phyloP scores from a whole-genome alignment of 139 green algal genomes.

The Tetraselmis striata region DNA sequence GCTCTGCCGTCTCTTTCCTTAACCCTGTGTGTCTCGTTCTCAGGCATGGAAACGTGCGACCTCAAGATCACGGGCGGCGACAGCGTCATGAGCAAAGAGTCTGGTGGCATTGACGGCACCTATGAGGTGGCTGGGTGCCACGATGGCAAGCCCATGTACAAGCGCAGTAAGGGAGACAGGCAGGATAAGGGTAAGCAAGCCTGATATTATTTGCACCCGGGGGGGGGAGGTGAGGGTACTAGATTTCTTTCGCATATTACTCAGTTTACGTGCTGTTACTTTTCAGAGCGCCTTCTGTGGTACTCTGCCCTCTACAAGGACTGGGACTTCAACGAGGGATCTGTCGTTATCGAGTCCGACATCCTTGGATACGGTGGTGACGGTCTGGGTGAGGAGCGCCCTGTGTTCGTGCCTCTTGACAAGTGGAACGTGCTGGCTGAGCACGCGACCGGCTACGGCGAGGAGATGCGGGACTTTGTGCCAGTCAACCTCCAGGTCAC shows the following conservation, averaged over 20 bases:
- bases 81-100: constrained; percentile 19
- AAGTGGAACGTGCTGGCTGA: constrained; percentile 45
- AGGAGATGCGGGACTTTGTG: constrained; percentile 25
- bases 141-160: constrained; percentile 50
- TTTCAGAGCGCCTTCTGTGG: constrained; percentile 34
- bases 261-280: too few relatives aligned
- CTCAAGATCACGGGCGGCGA: constrained; percentile 29
- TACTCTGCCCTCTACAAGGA: constrained; percentile 44
- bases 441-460: constrained; percentile 19
- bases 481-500: constrained; percentile 25
- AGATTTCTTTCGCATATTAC: too few relatives aligned
- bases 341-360: constrained; percentile 37
- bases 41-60: constrained; percentile 25
- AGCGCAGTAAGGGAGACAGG: constrained; percentile 24
- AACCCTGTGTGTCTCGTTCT: too few relatives aligned
- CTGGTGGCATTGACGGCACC: constrained; percentile 38
- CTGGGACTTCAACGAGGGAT: constrained; percentile 45
- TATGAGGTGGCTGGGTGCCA: constrained; percentile 47
- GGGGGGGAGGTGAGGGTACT: too few relatives aligned
- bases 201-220: too few relatives aligned
- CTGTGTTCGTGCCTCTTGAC: constrained; percentile 40
- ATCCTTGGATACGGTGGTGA: constrained; percentile 55
- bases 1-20: background rate
- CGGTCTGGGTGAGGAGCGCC: constrained; percentile 32
- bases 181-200: too few relatives aligned